phyloP scores from a whole-genome alignment of 2,329 filamentous ascomycete genomes.

The Huntiella savannae region DNA sequence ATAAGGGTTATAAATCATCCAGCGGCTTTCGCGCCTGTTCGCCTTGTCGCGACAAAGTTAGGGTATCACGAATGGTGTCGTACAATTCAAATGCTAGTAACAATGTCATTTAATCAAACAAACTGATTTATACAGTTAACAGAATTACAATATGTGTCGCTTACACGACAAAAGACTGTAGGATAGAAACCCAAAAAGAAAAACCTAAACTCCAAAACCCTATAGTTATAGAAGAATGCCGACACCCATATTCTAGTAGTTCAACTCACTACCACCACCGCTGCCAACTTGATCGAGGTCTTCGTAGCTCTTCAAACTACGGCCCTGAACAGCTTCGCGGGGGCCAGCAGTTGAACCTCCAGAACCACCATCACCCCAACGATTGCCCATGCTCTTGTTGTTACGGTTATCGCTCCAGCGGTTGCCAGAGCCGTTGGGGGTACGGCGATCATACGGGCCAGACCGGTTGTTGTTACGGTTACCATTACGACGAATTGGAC shows the following conservation, averaged over 20 bases:
- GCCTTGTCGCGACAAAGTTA: no score
- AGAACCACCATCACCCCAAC: conserved; percentile 55
- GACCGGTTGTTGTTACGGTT: conserved; percentile 36
- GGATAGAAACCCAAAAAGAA: not conserved
- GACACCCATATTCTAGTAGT: conserved; percentile 45
- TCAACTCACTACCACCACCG: conserved; percentile 58
- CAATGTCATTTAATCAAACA: no score
- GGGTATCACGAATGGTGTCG: no score
- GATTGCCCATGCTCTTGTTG: conserved; percentile 26
- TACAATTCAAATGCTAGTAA: no score
- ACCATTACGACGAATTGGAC: conserved; percentile 39
- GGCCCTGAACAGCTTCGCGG: conserved; percentile 75
- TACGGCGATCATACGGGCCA: conserved; percentile 57
- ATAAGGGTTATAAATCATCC: no score
- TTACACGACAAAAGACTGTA: not conserved
- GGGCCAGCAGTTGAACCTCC: conserved; percentile 64
- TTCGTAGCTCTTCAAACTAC: conserved; percentile 91
- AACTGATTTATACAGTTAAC: not conserved
- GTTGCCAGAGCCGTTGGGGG: conserved; percentile 22
- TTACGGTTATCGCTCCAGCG: conserved; percentile 32
- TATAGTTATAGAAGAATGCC: not conserved
- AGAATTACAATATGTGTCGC: not conserved
- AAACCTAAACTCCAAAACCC: not conserved
- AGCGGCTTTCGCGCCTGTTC: no score
- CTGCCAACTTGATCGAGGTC: conserved; percentile 76